Evolutionary conservation across 2,329 filamentous ascomycete species (phyloP).

Genomic region (Diplocarpon mali): DNA sequence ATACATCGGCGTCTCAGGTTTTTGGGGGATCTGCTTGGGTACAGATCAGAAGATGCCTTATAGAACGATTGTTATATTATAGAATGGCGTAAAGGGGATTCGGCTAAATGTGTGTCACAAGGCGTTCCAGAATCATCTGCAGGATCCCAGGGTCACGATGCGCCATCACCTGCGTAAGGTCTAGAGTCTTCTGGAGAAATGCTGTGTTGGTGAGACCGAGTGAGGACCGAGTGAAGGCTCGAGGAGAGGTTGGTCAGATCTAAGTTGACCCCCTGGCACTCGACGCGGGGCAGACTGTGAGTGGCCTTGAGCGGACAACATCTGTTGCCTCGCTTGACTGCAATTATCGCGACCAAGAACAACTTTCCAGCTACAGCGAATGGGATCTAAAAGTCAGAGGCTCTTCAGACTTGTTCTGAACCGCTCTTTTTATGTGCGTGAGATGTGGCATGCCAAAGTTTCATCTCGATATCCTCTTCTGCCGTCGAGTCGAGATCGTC

Average conservation of each 20-base stretch:
- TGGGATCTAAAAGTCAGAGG: neutral
- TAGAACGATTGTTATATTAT: no score
- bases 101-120: conserved; percentile 3
- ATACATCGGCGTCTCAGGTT: no score
- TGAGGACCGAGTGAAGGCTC: conserved; percentile 2
- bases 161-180: conserved; percentile 6
- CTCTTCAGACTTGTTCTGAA: no score
- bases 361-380: conserved; percentile 2
- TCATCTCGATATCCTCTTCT: no score
- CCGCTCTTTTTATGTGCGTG: no score
- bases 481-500: no score
- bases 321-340: neutral
- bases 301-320: neutral
- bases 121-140: conserved; percentile 7
- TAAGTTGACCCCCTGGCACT: conserved; percentile 1
- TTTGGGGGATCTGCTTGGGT: neutral
- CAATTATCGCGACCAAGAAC: neutral
- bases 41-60: conserved; percentile 6
- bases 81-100: neutral
- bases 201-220: conserved; percentile 2
- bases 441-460: no score
- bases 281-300: neutral
- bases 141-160: conserved; percentile 6
- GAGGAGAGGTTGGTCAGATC: conserved; percentile 4
- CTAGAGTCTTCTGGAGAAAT: neutral